Evolutionary conservation across 108 stramenopile species (phyloP).

Genomic region (Conticribra guillardii): DNA sequence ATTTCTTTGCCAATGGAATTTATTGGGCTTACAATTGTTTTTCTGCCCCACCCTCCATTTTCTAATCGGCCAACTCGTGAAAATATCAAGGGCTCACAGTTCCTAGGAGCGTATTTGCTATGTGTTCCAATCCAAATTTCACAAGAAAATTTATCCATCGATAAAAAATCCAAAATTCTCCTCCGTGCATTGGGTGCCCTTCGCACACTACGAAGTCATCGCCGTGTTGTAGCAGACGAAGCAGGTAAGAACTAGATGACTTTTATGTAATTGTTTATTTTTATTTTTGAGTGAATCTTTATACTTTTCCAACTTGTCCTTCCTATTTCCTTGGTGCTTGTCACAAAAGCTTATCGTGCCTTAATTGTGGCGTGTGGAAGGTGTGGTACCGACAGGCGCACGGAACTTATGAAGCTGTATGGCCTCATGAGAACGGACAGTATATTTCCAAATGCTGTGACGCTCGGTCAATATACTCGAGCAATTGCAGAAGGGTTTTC

Average conservation of each 20-base stretch:
- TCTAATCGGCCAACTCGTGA: no score
- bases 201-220: conserved; percentile 68
- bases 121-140: conserved; percentile 78
- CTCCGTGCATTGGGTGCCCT: conserved; percentile 84
- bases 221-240: conserved; percentile 84
- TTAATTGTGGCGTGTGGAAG: conserved; percentile 87
- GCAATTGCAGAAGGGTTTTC: conserved; percentile 90
- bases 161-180: conserved; percentile 74
- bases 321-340: no score
- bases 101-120: conserved; percentile 79
- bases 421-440: conserved; percentile 81
- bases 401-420: conserved; percentile 80
- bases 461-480: conserved; percentile 85
- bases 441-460: conserved; percentile 85
- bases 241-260: no score
- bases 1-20: no score
- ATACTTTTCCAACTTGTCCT: no score
- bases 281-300: no score
- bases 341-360: conserved; percentile 82
- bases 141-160: conserved; percentile 53
- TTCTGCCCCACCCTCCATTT: no score
- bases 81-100: conserved; percentile 86
- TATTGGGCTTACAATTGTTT: no score
- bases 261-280: no score
- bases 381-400: conserved; percentile 67